Percentiles rank a stretch among this genome's conserved stretches.
These are phyloP conservation scores for Marsdenia floribunda DNA, from an alignment of 257 asterid genomes.

Conservation along the genomic window DNA sequence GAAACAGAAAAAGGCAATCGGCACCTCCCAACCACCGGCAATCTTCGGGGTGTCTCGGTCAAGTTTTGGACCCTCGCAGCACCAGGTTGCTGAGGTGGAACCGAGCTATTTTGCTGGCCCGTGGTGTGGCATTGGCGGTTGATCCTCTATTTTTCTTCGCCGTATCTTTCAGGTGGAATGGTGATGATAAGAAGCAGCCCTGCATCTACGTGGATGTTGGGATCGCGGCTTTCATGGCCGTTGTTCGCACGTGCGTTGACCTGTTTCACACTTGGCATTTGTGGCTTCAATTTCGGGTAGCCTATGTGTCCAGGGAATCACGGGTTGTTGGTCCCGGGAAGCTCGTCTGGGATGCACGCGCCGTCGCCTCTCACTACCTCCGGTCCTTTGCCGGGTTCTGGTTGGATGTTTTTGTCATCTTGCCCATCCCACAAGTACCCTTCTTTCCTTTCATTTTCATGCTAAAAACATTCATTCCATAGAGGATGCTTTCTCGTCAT, in stretches of 20 bases:
- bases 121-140: constrained; percentile 85
- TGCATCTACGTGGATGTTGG: constrained; percentile 69
- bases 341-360: constrained; percentile 92
- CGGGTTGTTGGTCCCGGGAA: constrained; percentile 83
- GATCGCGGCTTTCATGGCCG: constrained; percentile 53
- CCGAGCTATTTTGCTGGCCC: constrained; percentile 75
- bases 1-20: not conserved
- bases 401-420: constrained; percentile 83
- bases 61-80: constrained; percentile 72
- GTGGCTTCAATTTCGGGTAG: constrained; percentile 81
- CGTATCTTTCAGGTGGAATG: constrained; percentile 66
- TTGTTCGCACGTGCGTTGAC: constrained; percentile 70
- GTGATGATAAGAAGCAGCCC: constrained; percentile 33
- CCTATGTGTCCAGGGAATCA: constrained; percentile 90
- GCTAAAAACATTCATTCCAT: not conserved
- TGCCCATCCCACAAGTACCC: constrained; percentile 87
- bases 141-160: constrained; percentile 89
- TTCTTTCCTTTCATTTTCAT: not conserved
- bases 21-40: constrained; percentile 10
- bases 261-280: constrained; percentile 73
- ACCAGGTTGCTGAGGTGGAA: constrained; percentile 85
- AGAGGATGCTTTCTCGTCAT: not conserved
- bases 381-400: constrained; percentile 74
- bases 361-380: constrained; percentile 63
- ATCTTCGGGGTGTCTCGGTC: constrained; percentile 22